Percentiles rank a stretch among this genome's conserved stretches.
These are phyloP conservation scores for Tephrocybe sp. DNA, from an alignment of 768 basidiomycete genomes.

Conservation along the genomic window DNA sequence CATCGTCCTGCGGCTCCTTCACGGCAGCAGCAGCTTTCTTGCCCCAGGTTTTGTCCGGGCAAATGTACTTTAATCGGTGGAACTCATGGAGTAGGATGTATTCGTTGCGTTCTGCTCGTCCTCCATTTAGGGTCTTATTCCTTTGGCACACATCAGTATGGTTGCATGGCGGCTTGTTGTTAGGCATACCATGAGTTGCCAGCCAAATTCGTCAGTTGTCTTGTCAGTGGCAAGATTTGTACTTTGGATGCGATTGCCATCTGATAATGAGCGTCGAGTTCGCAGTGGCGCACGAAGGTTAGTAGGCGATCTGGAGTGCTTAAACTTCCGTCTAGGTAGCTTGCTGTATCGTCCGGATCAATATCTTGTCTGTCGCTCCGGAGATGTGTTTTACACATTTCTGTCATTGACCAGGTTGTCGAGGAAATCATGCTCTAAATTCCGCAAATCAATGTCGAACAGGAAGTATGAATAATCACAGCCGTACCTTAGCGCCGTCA, in stretches of 20 bases:
- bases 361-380: slow-evolving; percentile 88
- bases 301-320: slow-evolving; percentile 75
- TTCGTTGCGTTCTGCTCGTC: slow-evolving; percentile 97
- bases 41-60: slow-evolving; percentile 90
- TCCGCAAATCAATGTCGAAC: not conserved
- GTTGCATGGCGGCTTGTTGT: not conserved
- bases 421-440: slow-evolving; percentile 91
- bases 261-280: slow-evolving; percentile 93
- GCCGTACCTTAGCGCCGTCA: slow-evolving; percentile 85
- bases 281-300: slow-evolving; percentile 91
- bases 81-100: slow-evolving; percentile 99
- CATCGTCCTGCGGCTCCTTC: slow-evolving; percentile 52
- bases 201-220: slow-evolving; percentile 91
- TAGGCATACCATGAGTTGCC: slow-evolving; percentile 88
- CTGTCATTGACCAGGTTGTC: slow-evolving; percentile 96
- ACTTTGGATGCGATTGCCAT: slow-evolving; percentile 97
- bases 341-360: slow-evolving; percentile 91
- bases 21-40: slow-evolving; percentile 60
- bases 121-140: slow-evolving; percentile 97
- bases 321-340: slow-evolving; percentile 84
- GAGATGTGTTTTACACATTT: slow-evolving; percentile 93
- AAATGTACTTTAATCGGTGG: slow-evolving; percentile 92
- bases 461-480: not conserved
- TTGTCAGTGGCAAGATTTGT: slow-evolving; percentile 89
- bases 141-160: slow-evolving; percentile 38